phyloP scores from a whole-genome alignment of 257 asterid species.

The Nicotiana paniculata region DNA sequence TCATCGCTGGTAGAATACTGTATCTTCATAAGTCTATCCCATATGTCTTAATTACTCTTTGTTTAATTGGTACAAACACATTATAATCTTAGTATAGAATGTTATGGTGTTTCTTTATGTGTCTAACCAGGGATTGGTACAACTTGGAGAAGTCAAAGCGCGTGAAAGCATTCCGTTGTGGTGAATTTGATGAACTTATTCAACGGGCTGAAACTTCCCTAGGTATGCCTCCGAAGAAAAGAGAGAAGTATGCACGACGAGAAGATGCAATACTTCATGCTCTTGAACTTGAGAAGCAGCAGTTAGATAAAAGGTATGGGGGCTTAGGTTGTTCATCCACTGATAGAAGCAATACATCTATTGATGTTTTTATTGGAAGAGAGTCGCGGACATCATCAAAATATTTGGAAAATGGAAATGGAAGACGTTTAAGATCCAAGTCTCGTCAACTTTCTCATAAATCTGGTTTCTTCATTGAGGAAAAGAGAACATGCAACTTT shows the following conservation, averaged over 20 bases:
- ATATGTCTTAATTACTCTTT: not conserved
- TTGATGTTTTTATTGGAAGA: constrained; percentile 30
- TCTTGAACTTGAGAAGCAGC: constrained; percentile 81
- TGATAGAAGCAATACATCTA: constrained; percentile 35
- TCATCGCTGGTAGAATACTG: not conserved
- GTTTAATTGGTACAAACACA: not conserved
- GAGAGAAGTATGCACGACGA: constrained; percentile 95
- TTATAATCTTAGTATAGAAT: not conserved
- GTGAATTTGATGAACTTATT: constrained; percentile 89
- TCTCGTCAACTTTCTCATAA: constrained; percentile 32
- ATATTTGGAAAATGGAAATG: constrained; percentile 38
- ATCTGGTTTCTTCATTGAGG: constrained; percentile 33
- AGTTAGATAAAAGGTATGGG: constrained; percentile 66
- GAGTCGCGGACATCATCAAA: constrained; percentile 28
- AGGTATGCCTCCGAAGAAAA: constrained; percentile 92
- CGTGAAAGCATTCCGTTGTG: constrained; percentile 93
- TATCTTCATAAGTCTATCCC: not conserved
- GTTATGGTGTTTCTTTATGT: constrained; percentile 12
- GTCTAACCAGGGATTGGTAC: constrained; percentile 86
- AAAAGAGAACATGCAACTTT: constrained; percentile 34
- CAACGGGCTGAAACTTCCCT: constrained; percentile 90
- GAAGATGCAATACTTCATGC: constrained; percentile 99
- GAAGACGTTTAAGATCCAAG: constrained; percentile 25
- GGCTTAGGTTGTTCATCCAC: constrained; percentile 43
- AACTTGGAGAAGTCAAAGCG: constrained; percentile 99